Evolutionary conservation across 2,329 filamentous ascomycete genomes (phyloP).

Genomic region (Alternaria tenuissima): DNA sequence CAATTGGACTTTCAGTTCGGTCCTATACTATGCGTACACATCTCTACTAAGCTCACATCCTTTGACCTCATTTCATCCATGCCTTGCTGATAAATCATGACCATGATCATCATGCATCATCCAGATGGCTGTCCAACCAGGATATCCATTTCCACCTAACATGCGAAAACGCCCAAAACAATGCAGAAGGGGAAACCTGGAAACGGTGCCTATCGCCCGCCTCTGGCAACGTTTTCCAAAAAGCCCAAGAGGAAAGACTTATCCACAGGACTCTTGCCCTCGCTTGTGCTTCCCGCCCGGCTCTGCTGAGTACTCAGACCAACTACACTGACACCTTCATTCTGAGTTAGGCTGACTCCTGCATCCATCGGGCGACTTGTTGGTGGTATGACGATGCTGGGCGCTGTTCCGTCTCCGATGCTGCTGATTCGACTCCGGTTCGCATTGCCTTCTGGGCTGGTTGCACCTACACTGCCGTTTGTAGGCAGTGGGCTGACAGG

Average conservation of each 20-base stretch:
- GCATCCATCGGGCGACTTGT: slow-evolving; percentile 19
- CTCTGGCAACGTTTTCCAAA: slow-evolving; percentile 63
- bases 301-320: slow-evolving; percentile 6
- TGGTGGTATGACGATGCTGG: slow-evolving; percentile 32
- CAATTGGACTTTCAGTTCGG: background rate
- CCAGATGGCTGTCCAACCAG: background rate
- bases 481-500: slow-evolving; percentile 49
- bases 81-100: background rate
- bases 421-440: slow-evolving; percentile 46
- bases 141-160: background rate
- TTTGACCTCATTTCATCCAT: background rate
- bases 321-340: slow-evolving; percentile 3
- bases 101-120: background rate
- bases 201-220: slow-evolving; percentile 31
- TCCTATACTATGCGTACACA: background rate
- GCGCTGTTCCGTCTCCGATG: slow-evolving; percentile 37
- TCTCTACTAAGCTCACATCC: background rate
- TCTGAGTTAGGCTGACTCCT: slow-evolving; percentile 1
- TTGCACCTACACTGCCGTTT: slow-evolving; percentile 30
- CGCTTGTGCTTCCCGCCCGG: slow-evolving; percentile 17
- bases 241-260: slow-evolving; percentile 80
- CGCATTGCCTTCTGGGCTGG: slow-evolving; percentile 39
- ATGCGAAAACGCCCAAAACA: background rate
- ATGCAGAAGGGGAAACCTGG: background rate
- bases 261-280: slow-evolving; percentile 64